Base-by-base conservation (phyloP, 2,329 filamentous ascomycete genomes). In the Colletotrichum endophyticum region DNA sequence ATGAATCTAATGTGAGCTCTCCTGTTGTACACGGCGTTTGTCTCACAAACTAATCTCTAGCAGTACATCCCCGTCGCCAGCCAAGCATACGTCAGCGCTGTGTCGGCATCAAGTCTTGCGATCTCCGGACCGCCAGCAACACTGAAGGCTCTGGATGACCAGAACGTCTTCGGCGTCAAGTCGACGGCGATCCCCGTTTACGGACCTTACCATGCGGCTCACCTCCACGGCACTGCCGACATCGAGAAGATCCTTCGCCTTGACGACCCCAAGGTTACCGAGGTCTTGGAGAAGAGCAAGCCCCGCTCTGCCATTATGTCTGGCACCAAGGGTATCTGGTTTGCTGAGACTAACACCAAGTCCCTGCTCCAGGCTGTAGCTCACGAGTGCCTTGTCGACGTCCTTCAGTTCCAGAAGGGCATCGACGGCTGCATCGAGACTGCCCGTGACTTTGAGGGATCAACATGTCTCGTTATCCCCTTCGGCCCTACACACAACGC, bases 151-250 rank as follows among this genome's bases (percentile, higher is more conserved):
- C 82, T 92, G 30, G 84, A 86, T 71, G 82, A 83, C 62, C 83
- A 84, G 34, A 81, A 85, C 16, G 78, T 85, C 59, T 85, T 87
- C 39, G 83, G 86, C 8, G 82, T 84, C 39, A 87, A 86, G 78
- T 84, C 86, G 16, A 87, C 86, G n/a, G 83, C 86, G 3, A 87
- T 91, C 69, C 89, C 90, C 0, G 87, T 92, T 30, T 88, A 89
- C 77, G 91, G 88, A 0, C 90, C 91, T 8, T 92, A 91, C 79
- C 91, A 92, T 79, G 89, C 91, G 49, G 77, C 87, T 4, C 89
- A 91, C 80, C 84, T 92, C n/a, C 87, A 91, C 79, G 84, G 84
- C 1, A 78, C 80, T 19, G 82, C 80, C 22, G 86, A 90, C 73
- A 82, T 91, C 25, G 85, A 86, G 62, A 83, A 82, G 75, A 86